Base-by-base conservation (phyloP, 495 filamentous ascomycete genomes). In the Aspergillus diversus region DNA sequence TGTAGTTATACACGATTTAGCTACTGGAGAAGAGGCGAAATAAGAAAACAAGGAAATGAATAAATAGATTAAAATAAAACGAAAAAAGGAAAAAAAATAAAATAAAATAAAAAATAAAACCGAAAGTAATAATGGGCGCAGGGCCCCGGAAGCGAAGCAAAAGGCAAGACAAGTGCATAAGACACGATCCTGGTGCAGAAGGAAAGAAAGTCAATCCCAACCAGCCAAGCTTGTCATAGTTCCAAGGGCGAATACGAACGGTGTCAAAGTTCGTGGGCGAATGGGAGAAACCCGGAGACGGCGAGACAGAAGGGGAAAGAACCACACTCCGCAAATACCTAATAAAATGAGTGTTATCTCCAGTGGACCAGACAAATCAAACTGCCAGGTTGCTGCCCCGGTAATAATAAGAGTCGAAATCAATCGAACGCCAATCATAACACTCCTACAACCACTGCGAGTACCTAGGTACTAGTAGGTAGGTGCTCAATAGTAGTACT, bases 1-100 rank as follows among this genome's bases (percentile, higher is more conserved):
- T 63, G 60, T 47, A 63, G 60, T 54, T 63, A 63, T 63, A 37
- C 60, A 63, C 27, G 53, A 50, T 51, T 21, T 56, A 54, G 55
- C 60, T 63, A 63, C 51, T 33, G 60, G 53, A 50, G 60, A 63
- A 47, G 42, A 35, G 55, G 39, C 32, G n/a, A 51, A 56, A 56
- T 15, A n/a, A 35, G 33, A 37, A 47, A 63, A 55, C 7, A 35
- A 57, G 52, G 55, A 58, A 63, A 65, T 27, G 37, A 63, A 27
- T 55, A 55, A 57, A 54, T 11, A 33, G 49, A 60, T 31, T 31
- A 50, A 67, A 55, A 46, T 17, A 34, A 55, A 54, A 42, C 15
- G 42, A 39, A 47, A 66, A 48, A 37, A 27, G 11, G 59, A 55
- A 59, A 43, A 42, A 52, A 56, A 46, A 15, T 1, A 12, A 33